These are phyloP conservation scores for Melaleuca alternifolia DNA, from an alignment of 345 rosid genomes.

Conservation along the genomic window DNA sequence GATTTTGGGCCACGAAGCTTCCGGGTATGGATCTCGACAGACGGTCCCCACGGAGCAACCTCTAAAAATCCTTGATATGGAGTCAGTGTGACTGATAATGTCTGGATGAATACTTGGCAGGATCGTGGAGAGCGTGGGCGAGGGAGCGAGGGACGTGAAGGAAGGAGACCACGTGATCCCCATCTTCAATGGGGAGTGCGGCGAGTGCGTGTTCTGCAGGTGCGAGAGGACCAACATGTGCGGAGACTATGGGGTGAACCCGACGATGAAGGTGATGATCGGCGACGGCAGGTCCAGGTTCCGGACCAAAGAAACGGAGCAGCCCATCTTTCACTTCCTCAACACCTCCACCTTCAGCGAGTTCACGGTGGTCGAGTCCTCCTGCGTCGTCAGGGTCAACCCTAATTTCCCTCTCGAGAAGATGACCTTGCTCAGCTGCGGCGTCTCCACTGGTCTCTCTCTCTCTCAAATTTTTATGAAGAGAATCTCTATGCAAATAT, in stretches of 20 bases:
- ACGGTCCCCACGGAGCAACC: background rate
- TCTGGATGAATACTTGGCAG: slow-evolving; percentile 5
- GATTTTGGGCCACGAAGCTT: slow-evolving; percentile 74
- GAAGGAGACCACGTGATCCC: slow-evolving; percentile 63
- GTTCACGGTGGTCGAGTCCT: slow-evolving; percentile 55
- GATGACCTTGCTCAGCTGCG: slow-evolving; percentile 58
- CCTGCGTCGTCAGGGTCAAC: slow-evolving; percentile 43
- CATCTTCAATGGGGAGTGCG: slow-evolving; percentile 59
- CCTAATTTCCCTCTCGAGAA: slow-evolving; percentile 35
- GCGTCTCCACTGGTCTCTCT: slow-evolving; percentile 51
- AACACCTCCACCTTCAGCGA: slow-evolving; percentile 64
- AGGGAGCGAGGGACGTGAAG: slow-evolving; percentile 44
- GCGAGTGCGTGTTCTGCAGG: slow-evolving; percentile 46
- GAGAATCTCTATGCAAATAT: background rate
- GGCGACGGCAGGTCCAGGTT: slow-evolving; percentile 51
- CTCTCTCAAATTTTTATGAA: too few relatives aligned
- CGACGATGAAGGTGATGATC: slow-evolving; percentile 42
- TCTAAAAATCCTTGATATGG: background rate
- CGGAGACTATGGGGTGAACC: slow-evolving; percentile 29
- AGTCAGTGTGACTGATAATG: background rate
- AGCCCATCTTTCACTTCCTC: slow-evolving; percentile 51
- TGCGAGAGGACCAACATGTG: slow-evolving; percentile 35
- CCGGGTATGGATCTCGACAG: slow-evolving; percentile 30
- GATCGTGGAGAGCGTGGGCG: slow-evolving; percentile 58
- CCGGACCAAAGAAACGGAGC: slow-evolving; percentile 17